Evolutionary conservation across 129 eudicot genomes (phyloP).

Genomic region (Dittrichia graveolens): DNA sequence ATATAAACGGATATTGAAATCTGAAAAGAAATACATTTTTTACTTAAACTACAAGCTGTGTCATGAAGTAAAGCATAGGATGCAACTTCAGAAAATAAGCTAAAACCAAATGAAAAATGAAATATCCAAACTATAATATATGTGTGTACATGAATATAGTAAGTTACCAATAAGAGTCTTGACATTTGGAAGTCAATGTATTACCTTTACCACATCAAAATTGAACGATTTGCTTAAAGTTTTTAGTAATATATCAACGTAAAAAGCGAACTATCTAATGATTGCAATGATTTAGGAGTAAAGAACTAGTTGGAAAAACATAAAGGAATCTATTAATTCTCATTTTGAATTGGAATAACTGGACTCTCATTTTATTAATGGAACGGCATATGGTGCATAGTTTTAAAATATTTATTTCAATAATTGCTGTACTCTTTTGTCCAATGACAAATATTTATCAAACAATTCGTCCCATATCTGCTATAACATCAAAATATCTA

Average conservation of each 20-base stretch:
- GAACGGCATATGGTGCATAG: too few species aligned
- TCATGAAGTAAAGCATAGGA: constrained; percentile 20
- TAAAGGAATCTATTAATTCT: constrained; percentile 2
- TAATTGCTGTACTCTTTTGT: not conserved
- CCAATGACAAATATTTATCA: not conserved
- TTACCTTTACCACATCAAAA: constrained; percentile 12
- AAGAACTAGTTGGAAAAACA: not conserved
- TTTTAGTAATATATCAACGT: not conserved
- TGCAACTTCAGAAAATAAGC: not conserved
- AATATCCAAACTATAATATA: not conserved
- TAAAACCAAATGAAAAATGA: constrained; percentile 12
- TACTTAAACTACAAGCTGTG: constrained; percentile 10
- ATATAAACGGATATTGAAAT: constrained; percentile 19
- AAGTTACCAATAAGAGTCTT: constrained; percentile 7
- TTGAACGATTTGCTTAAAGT: not conserved
- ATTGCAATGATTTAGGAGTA: not conserved
- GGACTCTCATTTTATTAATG: too few species aligned
- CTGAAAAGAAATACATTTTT: not conserved
- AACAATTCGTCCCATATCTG: not conserved
- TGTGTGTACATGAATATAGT: not conserved
- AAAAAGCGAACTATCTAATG: not conserved
- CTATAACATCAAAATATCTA: too few species aligned
- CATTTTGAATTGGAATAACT: not conserved
- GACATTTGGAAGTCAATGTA: constrained; percentile 18
- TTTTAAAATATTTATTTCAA: not conserved